Evolutionary conservation across 2,329 filamentous ascomycete species (phyloP), one percentile per base, ranked within the genome.

Genomic region (Botryotinia convoluta): DNA sequence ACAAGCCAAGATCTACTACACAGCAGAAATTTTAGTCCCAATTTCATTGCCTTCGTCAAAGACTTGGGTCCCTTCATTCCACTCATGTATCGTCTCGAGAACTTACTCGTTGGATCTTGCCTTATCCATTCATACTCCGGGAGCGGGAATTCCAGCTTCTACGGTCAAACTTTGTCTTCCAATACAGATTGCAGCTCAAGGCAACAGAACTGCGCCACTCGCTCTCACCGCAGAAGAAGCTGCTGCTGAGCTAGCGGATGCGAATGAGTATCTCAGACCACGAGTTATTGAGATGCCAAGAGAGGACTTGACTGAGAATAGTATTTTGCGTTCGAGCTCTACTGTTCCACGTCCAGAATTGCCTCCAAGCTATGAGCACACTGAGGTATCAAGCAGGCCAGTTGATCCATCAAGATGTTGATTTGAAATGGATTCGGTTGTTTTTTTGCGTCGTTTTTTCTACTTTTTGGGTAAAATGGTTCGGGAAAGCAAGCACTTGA

Each of bases 31-130:
- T 51, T 79, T 91, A 2, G 87, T 92, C 2, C 91, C 91, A 0
- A 83, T 93, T 77, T 86, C 86, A 0, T 84, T 92, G 0, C 90
- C 91, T 0, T 78, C 79, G n/a, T 83, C 83, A 75, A 91, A 90
- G 77, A 83, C 86, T 39, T 91, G 91, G 79, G 82, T 91, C 32
- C 91, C 91, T 1, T 91, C 90, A 3, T 93, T 93, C 82, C 89
- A 92, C 83, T 86, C 87, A 57, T 93, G 91, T 80, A 85, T 93
- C 71, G 83, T 89, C 62, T 89, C 88, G n/a, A 86, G 91, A 70
- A 82, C 85, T 29, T 93, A 93, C 80, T 81, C 84, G 6, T 85
- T 93, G 22, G 87, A 89, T 71, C 81, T 93, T 73, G 83, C 84
- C 22, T 81, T 93, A 35, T 85, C 86, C 5, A 85, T 88, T 68